Percentiles rank a stretch among this genome's conserved stretches.
These are phyloP conservation scores for Thraustochytrium striatum DNA, from an alignment of 352 stramenopile species.

Conservation along the genomic window DNA sequence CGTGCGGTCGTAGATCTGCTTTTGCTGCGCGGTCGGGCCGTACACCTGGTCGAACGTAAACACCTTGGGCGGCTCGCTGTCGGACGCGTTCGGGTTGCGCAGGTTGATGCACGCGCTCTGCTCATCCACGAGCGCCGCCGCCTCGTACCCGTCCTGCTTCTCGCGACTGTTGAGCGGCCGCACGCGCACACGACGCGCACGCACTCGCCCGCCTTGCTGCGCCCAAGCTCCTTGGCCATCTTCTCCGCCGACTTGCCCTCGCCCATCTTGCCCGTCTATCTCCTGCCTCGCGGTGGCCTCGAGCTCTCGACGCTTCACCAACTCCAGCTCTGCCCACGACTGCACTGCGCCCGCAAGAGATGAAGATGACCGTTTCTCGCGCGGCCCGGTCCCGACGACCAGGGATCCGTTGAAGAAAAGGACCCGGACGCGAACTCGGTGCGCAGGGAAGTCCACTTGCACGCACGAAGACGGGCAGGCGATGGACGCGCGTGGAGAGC, in stretches of 20 bases:
- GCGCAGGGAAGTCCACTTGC: too few relatives aligned
- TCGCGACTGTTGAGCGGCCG: constrained; percentile 89
- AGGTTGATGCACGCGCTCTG: constrained; percentile 34
- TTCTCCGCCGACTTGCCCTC: constrained; percentile 42
- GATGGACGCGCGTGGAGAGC: too few relatives aligned
- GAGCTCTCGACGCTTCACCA: too few relatives aligned
- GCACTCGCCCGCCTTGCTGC: constrained; percentile 66
- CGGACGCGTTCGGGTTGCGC: constrained; percentile 53
- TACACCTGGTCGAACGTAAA: constrained; percentile 97
- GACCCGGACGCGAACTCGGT: too few relatives aligned
- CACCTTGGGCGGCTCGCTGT: constrained; percentile 76
- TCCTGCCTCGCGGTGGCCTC: too few relatives aligned
- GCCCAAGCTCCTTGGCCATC: background rate
- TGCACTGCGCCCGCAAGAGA: too few relatives aligned
- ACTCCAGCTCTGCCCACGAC: too few relatives aligned
- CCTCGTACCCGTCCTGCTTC: constrained; percentile 79
- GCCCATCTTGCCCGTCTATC: background rate
- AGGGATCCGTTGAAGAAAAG: too few relatives aligned
- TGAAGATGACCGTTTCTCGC: too few relatives aligned
- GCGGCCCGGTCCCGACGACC: too few relatives aligned
- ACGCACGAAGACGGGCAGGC: too few relatives aligned
- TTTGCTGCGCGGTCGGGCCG: constrained; percentile 80
- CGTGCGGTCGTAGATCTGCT: constrained; percentile 82
- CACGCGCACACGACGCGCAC: constrained; percentile 93
- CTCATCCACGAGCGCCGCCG: constrained; percentile 19